Base-by-base conservation (phyloP, 1,284 basidiomycete species). In the Puccinia hordei region DNA sequence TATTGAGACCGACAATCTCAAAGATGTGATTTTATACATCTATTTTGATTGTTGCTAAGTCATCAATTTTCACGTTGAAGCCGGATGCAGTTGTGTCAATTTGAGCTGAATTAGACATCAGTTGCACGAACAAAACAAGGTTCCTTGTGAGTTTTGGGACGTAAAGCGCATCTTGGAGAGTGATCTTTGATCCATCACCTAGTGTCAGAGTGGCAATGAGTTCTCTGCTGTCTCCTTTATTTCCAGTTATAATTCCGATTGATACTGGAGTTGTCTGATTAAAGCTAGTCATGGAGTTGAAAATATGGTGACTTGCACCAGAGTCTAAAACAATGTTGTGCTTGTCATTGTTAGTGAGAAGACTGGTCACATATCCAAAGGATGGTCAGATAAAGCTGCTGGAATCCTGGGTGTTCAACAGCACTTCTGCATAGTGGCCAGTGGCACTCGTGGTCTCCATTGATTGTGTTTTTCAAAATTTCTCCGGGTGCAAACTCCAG, bases 251-350 rank as follows among this genome's bases (percentile, higher is more conserved):
- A 2, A 72, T 72, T n/a, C 33, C 33, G 24, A 53, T n/a, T 3
- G 17, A 10, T 1, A 35, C 27, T 53, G 51, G 51, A 5, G 9
- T 30, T 24, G 27, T 30, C 30, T 4, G n/a, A n/a, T n/a, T 3
- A n/a, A 22, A 41, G 38, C 4, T 4, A 41, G 4, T 12, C 4
- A 41, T 4, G 38, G 38, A 41, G 38, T 41, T 41, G n/a, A 72
- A 33, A 46, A 72, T 72, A 24, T 72, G 69, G 49, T 72, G 22
- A 19, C 46, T 72, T 2, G 69, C 69, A 6, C 69, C 69, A 33
- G 27, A 51, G 27, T 72, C 69, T 6, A 72, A 24, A 1, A 72
- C 27, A 1, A 30, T 33, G 22, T 19, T 33, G 5, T 6, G 46
- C n/a, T 8, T 24, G 38, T 24, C 44, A 22, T 24, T 3, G 17